Evolutionary conservation across 352 stramenopile genomes (phyloP), one percentile per base, ranked within the genome.

Genomic region (Peronosclerospora sorghi): DNA sequence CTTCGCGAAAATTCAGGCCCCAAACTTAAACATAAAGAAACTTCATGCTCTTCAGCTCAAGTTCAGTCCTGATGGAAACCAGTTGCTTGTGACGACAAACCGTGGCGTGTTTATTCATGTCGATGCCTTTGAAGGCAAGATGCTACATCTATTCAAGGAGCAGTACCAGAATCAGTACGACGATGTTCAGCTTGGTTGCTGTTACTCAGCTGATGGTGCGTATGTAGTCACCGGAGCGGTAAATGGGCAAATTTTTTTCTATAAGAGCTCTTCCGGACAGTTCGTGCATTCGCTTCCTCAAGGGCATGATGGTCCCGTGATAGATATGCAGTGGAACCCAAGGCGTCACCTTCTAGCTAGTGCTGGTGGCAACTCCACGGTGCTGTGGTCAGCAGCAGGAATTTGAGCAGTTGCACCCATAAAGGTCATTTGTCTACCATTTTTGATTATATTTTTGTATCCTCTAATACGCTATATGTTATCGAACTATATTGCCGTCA

Each of bases 51-150:
- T 84, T 8, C 68, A 86, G 18, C 59, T 93, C 28, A 81, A 86
- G 45, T 93, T 93, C 34, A 93, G 80, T 58, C 75, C 80, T 1
- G 80, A 93, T 45, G 77, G 79, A 32, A 88, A 90, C 41, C 72
- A 86, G 40, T 55, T 93, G 19, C 71, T 93, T 10, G 69, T 93
- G n/a, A 64, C 72, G 6, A 90, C 80, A 15, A 88, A 88, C 47
- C 72, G 74, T 6, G 76, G 75, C 1, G 67, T 89, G 21, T 85
- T 90, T 38, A 46, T 93, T 27, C 80, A 88, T 24, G 57, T 93
- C 3, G 80, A 93, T 50, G 77, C 80, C 5, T 93, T 93, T 43
- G 78, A 93, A 56, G 80, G 80, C 19, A 73, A 83, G 13, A 43
- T 90, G 28, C 46, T 88, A 37, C 77, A 89, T 56, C 54, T 85